Evolutionary conservation across 1,139 yeast species (phyloP), one percentile per base, ranked within the genome.

Genomic region (Hyphopichia fennica): DNA sequence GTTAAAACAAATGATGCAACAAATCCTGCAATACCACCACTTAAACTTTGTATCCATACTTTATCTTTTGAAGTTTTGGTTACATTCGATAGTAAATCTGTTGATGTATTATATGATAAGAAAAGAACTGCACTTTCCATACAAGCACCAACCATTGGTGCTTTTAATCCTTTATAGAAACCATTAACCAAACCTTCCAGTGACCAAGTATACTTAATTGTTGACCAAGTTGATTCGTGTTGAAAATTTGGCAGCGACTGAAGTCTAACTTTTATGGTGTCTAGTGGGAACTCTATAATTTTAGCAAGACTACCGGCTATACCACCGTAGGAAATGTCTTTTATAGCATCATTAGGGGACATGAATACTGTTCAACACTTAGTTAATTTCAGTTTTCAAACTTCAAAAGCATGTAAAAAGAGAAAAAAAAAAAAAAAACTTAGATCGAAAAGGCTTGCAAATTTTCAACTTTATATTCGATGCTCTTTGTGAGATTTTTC

Each of bases 121-220:
- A 87, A 87, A 15, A 87, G 63, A 7, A 84, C 79, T 2, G 93
- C 90, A 44, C 84, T 87, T 60, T 91, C 98, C 41, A 88, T 72
- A 32, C 96, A 86, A 0, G 97, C 96, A 1, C 97, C 97, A 17
- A 85, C 59, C 40, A 90, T 66, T 0, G 98, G 98, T 0, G 96
- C 87, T 18, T 81, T 66, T 10, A 91, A 63, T 1, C 98, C 95
- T 57, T 77, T 77, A 49, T 69, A 72, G 50, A 74, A 70, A 5
- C 75, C 76, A 35, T 63, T 62, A 38, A 67, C 41, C 3, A 87
- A 43, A 0, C 97, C 97, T 57, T 89, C 97, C 23, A 75, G 68
- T 2, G 49, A 49, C 45, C 80, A 75, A 0, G 95, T 87, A 50
- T 77, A 67, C 36, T 52, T 56, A 35, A 91, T 80, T 58, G 95